Evolutionary conservation across 2,329 filamentous ascomycete genomes (phyloP).

Genomic region (Cladosporium sp.): DNA sequence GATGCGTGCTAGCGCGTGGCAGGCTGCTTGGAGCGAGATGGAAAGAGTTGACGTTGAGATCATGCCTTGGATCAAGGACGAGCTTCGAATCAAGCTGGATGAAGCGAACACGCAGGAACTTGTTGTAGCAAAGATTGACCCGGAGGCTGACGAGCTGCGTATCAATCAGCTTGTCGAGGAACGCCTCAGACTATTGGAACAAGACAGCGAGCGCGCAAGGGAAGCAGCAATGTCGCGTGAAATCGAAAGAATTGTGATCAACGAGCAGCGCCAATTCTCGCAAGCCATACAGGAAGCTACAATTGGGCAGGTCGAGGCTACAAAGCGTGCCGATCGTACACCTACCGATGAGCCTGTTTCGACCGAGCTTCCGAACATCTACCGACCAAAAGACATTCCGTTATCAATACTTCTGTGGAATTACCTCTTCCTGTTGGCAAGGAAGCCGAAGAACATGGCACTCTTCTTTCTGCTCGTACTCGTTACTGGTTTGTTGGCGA

Average conservation of each 20-base stretch:
- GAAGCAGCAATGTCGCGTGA: conserved; percentile 11
- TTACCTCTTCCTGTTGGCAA: conserved; percentile 53
- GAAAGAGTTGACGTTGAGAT: conserved; percentile 96
- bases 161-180: conserved; percentile 27
- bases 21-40: conserved; percentile 95
- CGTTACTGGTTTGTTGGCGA: conserved; percentile 8
- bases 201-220: conserved; percentile 13
- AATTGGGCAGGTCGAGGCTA: neutral
- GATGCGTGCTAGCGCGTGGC: conserved; percentile 90
- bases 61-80: conserved; percentile 66
- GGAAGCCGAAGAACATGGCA: conserved; percentile 55
- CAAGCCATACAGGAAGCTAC: neutral
- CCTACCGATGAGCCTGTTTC: neutral
- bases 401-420: conserved; percentile 54
- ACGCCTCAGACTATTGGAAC: conserved; percentile 22
- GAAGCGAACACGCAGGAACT: conserved; percentile 47
- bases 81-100: conserved; percentile 61
- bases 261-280: conserved; percentile 5
- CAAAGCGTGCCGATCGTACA: conserved; percentile 2
- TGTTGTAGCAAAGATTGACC: conserved; percentile 32
- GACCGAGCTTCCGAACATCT: conserved; percentile 34
- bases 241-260: conserved; percentile 16
- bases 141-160: conserved; percentile 35
- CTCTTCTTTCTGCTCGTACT: conserved; percentile 45
- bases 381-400: conserved; percentile 47